phyloP scores from a whole-genome alignment of 805 yeast genomes.

The Candida ficus region DNA sequence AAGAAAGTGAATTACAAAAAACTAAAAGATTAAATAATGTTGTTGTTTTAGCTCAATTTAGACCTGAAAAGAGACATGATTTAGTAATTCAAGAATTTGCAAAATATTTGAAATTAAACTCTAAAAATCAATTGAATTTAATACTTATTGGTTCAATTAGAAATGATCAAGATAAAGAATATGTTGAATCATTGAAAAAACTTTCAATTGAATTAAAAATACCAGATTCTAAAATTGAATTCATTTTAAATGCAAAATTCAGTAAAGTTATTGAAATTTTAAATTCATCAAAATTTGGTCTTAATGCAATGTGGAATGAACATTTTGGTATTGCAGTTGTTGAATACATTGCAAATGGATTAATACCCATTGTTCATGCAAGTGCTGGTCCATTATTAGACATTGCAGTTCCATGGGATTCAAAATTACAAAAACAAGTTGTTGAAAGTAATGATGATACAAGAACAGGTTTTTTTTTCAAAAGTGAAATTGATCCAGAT shows the following conservation, averaged over 20 bases:
- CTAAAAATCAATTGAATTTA: constrained; percentile 37
- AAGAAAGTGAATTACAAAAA: constrained; percentile 5
- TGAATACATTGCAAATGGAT: constrained; percentile 82
- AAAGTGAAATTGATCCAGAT: constrained; percentile 69
- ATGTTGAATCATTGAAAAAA: constrained; percentile 45
- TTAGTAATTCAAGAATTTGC: constrained; percentile 63
- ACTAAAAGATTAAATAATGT: constrained; percentile 29
- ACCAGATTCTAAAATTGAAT: constrained; percentile 37
- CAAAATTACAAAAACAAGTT: constrained; percentile 23
- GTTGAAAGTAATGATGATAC: constrained; percentile 31
- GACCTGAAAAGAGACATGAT: constrained; percentile 90
- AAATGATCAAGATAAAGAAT: constrained; percentile 54
- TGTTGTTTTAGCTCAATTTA: constrained; percentile 74
- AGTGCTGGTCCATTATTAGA: constrained; percentile 94
- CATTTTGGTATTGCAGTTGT: constrained; percentile 98
- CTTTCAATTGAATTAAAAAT: constrained; percentile 41
- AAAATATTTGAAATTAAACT: constrained; percentile 36
- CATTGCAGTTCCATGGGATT: constrained; percentile 61
- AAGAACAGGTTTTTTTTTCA: constrained; percentile 78
- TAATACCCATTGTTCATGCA: constrained; percentile 86
- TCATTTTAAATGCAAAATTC: constrained; percentile 73
- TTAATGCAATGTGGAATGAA: constrained; percentile 99
- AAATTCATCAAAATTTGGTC: constrained; percentile 59
- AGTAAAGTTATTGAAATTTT: constrained; percentile 52
- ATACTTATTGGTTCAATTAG: constrained; percentile 84